Evolutionary conservation across 2,329 filamentous ascomycete genomes (phyloP).

Genomic region (Corynespora cassiicola): DNA sequence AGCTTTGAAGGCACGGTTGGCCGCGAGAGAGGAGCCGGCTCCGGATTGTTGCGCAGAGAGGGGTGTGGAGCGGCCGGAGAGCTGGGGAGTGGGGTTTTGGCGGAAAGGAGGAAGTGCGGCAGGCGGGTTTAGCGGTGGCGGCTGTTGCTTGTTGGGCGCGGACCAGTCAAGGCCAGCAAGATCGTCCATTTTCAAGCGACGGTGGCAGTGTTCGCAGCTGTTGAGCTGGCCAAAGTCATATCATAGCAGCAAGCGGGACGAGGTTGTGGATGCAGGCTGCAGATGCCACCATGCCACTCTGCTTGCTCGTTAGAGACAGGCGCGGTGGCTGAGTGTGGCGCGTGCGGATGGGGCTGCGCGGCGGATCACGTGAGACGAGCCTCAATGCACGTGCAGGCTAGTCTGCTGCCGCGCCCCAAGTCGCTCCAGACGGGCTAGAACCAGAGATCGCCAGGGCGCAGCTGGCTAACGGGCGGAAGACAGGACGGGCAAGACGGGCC

Average conservation of each 20-base stretch:
- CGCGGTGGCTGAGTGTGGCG: too few species aligned
- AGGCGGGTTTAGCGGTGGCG: constrained; percentile 32
- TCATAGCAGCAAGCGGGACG: constrained; percentile 28
- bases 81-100: constrained; percentile 46
- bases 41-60: constrained; percentile 50
- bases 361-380: too few species aligned
- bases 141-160: constrained; percentile 35
- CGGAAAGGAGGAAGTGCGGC: constrained; percentile 42
- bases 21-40: constrained; percentile 33
- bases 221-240: constrained; percentile 23
- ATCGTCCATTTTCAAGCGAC: constrained; percentile 53
- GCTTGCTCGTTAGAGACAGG: constrained; percentile 5
- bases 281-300: constrained; percentile 7
- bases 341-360: too few species aligned
- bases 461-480: too few species aligned
- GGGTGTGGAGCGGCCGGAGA: constrained; percentile 48
- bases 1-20: constrained; percentile 53
- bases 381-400: too few species aligned
- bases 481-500: too few species aligned
- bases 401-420: too few species aligned
- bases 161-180: constrained; percentile 58
- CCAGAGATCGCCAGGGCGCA: too few species aligned
- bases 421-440: too few species aligned
- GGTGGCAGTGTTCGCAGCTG: constrained; percentile 12
- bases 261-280: constrained; percentile 9